Base-by-base conservation (phyloP, 2,329 filamentous ascomycete species). In the Diplodia seriata region DNA sequence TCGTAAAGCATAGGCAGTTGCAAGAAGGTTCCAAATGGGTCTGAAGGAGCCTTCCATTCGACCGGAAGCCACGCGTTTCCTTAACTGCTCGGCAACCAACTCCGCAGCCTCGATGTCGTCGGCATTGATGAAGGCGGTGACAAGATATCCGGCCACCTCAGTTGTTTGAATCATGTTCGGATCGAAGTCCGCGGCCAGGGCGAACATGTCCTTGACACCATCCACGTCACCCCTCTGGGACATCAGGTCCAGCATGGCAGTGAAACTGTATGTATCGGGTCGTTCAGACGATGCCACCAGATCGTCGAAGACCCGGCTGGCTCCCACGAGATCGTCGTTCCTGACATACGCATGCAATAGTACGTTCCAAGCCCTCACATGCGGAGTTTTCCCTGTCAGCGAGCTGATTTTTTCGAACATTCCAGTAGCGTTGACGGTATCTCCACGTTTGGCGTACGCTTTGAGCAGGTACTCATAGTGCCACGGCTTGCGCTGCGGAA, bases 21-120 rank as follows among this genome's bases (percentile, higher is more conserved):
- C 81, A 38, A 97, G 80, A 65, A 87, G 84, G 74, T 97, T 97
- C 91, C 92, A 97, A 74, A 93, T 87, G 38, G 84, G 81, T 2
- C 89, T 89, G 26, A 85, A 81, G 1, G 84, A 81, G 1, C 87
- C 84, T 20, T 82, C 75, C 0, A 87, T 76, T 15, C 82, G 61
- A 1, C 80, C 69, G 83, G 81, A 14, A 79, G 77, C 26, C 1
- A 72, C 68, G 33, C 74, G 68, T 65, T 65, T 49, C 20, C 29
- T n/a, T 15, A 68, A 6, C 14, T 68, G 51, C n/a, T 36, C 26
- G 3, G 90, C 90, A 72, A 87, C 82, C 12, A 72, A 71, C 66
- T 81, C 75, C 6, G 82, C 83, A 53, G 74, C 73, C 26, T 79
- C 73, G 1, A 78, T 47, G 36, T 83, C 78, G 31, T 75, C 85